phyloP scores from a whole-genome alignment of 768 basidiomycete species.

The Lactarius deliciosus region DNA sequence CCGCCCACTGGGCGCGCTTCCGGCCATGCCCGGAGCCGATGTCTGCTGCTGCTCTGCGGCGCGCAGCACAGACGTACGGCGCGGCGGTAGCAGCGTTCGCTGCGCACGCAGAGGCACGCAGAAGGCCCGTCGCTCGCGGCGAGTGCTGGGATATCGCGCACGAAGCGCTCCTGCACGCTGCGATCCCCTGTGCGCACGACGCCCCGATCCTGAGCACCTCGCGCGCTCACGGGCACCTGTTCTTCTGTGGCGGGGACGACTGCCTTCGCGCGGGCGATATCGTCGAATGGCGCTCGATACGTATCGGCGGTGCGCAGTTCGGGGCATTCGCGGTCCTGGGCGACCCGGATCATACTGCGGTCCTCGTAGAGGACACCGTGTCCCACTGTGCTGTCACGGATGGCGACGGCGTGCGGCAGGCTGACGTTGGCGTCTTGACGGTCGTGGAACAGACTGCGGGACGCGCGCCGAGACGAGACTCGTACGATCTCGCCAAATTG shows the following conservation, averaged over 20 bases:
- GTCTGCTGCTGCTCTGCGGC: constrained; percentile 38
- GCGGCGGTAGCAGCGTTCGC: constrained; percentile 50
- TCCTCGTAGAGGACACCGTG: constrained; percentile 45
- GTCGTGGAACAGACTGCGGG: constrained; percentile 56
- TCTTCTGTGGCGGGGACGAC: constrained; percentile 52
- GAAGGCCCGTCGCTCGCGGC: constrained; percentile 47
- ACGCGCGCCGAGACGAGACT: constrained; percentile 40
- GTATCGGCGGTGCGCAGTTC: constrained; percentile 22
- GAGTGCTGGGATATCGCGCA: constrained; percentile 61
- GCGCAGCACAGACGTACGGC: constrained; percentile 50
- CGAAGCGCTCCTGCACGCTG: constrained; percentile 47
- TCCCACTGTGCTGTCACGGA: constrained; percentile 37
- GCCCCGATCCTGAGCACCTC: constrained; percentile 48
- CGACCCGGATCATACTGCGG: constrained; percentile 55
- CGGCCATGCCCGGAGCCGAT: constrained; percentile 43
- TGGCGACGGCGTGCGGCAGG: constrained; percentile 39
- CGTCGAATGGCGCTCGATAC: constrained; percentile 49
- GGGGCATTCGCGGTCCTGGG: constrained; percentile 40
- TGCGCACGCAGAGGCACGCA: constrained; percentile 44
- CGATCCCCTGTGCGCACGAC: constrained; percentile 40
- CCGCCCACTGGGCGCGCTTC: constrained; percentile 43
- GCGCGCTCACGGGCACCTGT: constrained; percentile 55
- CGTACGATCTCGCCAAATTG: constrained; percentile 47
- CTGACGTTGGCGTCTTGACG: constrained; percentile 44
- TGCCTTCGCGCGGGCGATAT: constrained; percentile 54